Percentiles rank a stretch among this genome's conserved stretches.
Conservation (phyloP, 176 grass and related monocot genomes). For the Oryza rufipogon region DNA sequence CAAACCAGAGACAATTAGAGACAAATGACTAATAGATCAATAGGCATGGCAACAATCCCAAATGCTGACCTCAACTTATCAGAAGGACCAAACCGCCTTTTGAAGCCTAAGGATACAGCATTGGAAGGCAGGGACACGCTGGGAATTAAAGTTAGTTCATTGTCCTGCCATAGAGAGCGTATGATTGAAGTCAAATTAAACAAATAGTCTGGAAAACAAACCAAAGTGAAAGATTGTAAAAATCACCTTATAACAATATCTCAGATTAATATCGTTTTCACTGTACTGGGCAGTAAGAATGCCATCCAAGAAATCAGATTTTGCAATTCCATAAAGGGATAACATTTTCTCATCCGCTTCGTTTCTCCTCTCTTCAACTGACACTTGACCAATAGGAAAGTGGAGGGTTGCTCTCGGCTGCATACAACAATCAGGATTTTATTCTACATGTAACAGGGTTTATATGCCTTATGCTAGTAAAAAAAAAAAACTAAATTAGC, state of each 20-base stretch:
- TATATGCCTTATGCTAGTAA: background rate
- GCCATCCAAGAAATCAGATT: slow-evolving; percentile 81
- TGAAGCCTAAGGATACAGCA: slow-evolving; percentile 69
- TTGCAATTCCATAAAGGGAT: slow-evolving; percentile 65
- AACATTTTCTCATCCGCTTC: slow-evolving; percentile 62
- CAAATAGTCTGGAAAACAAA: slow-evolving; percentile 6
- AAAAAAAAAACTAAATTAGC: background rate
- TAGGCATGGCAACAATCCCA: slow-evolving; percentile 16
- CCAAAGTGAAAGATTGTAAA: slow-evolving; percentile 22
- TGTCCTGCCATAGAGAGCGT: slow-evolving; percentile 62
- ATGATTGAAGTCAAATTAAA: slow-evolving; percentile 30
- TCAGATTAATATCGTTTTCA: slow-evolving; percentile 77
- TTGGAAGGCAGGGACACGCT: slow-evolving; percentile 78
- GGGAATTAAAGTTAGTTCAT: slow-evolving; percentile 78
- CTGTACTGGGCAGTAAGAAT: slow-evolving; percentile 70
- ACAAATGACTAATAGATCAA: background rate
- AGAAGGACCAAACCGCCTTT: slow-evolving; percentile 75
- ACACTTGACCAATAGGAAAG: slow-evolving; percentile 89
- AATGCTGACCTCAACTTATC: slow-evolving; percentile 89
- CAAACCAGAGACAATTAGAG: background rate
- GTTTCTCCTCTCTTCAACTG: slow-evolving; percentile 64
- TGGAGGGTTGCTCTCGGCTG: slow-evolving; percentile 80
- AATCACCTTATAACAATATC: slow-evolving; percentile 93
- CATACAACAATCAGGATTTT: slow-evolving; percentile 31
- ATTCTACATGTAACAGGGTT: slow-evolving; percentile 25